Percentiles rank a stretch among this genome's conserved stretches.
Evolutionary conservation across 2,329 filamentous ascomycete species (phyloP).

Genomic region (Trichoderma sp.): DNA sequence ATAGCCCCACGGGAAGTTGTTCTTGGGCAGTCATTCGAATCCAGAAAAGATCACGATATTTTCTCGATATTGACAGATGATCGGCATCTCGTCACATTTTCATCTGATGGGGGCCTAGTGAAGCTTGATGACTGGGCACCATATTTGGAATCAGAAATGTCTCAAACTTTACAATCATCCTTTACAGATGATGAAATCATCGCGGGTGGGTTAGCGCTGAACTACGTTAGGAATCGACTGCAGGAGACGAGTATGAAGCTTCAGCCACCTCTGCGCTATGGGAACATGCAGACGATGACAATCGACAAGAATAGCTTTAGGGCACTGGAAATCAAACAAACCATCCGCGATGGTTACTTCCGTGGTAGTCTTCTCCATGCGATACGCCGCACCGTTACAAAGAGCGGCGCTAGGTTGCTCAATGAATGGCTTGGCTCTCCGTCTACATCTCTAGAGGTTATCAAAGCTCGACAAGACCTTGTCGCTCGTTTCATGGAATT

Average conservation of each 20-base stretch:
- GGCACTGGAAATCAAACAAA: conserved; percentile 85
- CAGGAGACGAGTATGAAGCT: conserved; percentile 78
- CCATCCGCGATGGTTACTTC: conserved; percentile 75
- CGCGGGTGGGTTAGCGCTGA: conserved; percentile 78
- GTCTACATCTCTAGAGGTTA: conserved; percentile 80
- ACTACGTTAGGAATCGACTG: conserved; percentile 79
- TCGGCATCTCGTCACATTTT: conserved; percentile 74
- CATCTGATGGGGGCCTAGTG: conserved; percentile 49
- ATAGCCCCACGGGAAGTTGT: conserved; percentile 85
- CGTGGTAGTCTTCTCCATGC: conserved; percentile 87
- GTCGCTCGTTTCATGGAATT: conserved; percentile 73
- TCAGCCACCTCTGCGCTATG: conserved; percentile 76
- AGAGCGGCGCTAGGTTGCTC: conserved; percentile 82
- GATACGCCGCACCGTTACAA: conserved; percentile 86
- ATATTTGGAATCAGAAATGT: conserved; percentile 74
- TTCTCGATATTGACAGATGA: conserved; percentile 73
- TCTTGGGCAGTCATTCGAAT: conserved; percentile 64
- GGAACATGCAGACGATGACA: conserved; percentile 75
- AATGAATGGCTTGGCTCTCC: conserved; percentile 86
- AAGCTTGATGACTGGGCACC: conserved; percentile 67
- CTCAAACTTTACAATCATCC: conserved; percentile 48
- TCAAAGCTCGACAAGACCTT: conserved; percentile 77
- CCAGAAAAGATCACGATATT: conserved; percentile 60
- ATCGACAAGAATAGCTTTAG: conserved; percentile 92
- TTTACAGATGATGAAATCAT: conserved; percentile 71